Base-by-base conservation (phyloP, 2,329 filamentous ascomycete species). In the Eutypa lata region DNA sequence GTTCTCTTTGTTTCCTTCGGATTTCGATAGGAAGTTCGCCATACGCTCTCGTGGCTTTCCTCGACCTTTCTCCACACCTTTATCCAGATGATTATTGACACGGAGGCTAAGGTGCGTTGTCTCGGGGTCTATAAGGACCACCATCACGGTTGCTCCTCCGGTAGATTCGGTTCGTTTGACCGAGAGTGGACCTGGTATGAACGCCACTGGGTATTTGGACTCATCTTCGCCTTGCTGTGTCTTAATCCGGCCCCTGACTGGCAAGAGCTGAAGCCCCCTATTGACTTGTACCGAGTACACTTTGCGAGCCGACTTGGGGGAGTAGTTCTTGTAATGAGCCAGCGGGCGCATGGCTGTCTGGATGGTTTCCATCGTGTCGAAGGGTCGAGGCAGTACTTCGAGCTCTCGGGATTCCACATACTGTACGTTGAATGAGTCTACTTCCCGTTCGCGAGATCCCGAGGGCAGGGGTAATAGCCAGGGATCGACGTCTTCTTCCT, bases 151-250 rank as follows among this genome's bases (percentile, higher is more conserved):
- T 22, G 40, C 19, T 18, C 40, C 40, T 14, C 40, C 18, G 16
- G 19, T 28, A 22, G 7, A 22, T 14, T 38, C 33, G 11, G 26
- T 26, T 13, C 14, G 19, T 21, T 43, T 4, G 33, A 51, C 44
- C 1, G 50, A 51, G 7, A 48, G 50, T 26, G 50, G 50, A 6
- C 50, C 44, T 11, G 50, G 50, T 10, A 51, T 51, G n/a, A 51
- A 33, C 8, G 50, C 50, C 13, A 51, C 50, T 13, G 50, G 50
- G 3, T 18, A 43, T 22, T 22, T 19, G 40, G 19, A 11, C 13
- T 43, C 19, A 7, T 43, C 40, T 21, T 43, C 40, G 11, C 11
- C 40, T 18, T 11, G 6, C 19, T 21, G 40, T 19, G 16, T 37
- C 43, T 16, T 48, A 19, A 44, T 24, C 33, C 24, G 28, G 5